These are phyloP conservation scores for Phytophthora rubi DNA, from an alignment of 352 stramenopile species.

Conservation along the genomic window DNA sequence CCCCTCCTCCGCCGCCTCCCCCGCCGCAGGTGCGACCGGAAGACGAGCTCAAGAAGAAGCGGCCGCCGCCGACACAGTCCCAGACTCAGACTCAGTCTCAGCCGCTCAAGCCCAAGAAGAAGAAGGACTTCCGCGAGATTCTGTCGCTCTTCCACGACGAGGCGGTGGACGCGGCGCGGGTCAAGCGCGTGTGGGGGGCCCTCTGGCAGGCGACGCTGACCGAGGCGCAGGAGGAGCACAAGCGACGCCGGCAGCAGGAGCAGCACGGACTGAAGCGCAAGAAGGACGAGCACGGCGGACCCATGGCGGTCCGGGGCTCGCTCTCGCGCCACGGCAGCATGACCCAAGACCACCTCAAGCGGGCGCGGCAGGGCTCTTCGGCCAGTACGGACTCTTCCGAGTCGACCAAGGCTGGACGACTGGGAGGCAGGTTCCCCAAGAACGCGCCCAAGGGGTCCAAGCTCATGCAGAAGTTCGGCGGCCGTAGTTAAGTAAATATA, in stretches of 20 bases:
- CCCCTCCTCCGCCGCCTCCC: conserved; percentile 29
- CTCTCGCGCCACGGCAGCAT: conserved; percentile 27
- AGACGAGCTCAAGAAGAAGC: too few relatives aligned
- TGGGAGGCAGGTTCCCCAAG: conserved; percentile 49
- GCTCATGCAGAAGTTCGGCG: conserved; percentile 77
- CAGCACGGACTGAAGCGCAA: conserved; percentile 44
- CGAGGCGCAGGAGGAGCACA: conserved; percentile 71
- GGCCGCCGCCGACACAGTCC: conserved; percentile 41
- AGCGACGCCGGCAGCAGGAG: conserved; percentile 46
- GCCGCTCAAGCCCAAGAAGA: conserved; percentile 35
- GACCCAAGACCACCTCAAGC: conserved; percentile 52
- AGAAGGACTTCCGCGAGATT: conserved; percentile 75
- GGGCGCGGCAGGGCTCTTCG: conserved; percentile 52
- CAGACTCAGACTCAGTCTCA: conserved; percentile 18
- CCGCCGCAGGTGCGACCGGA: too few relatives aligned
- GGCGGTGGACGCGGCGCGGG: conserved; percentile 14
- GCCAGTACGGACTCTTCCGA: conserved; percentile 52
- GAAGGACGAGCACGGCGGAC: conserved; percentile 31
- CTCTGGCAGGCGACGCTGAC: conserved; percentile 60
- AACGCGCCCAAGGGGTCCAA: conserved; percentile 53
- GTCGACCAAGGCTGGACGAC: conserved; percentile 57
- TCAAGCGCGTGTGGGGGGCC: conserved; percentile 42
- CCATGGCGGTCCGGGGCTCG: conserved; percentile 9
- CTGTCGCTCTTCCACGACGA: conserved; percentile 66
- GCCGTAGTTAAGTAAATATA: conserved; percentile 29